Percentiles rank a stretch among this genome's conserved stretches.
Conservation (phyloP, 148 eudicot genomes). For the Pharnaceum exiguum region DNA sequence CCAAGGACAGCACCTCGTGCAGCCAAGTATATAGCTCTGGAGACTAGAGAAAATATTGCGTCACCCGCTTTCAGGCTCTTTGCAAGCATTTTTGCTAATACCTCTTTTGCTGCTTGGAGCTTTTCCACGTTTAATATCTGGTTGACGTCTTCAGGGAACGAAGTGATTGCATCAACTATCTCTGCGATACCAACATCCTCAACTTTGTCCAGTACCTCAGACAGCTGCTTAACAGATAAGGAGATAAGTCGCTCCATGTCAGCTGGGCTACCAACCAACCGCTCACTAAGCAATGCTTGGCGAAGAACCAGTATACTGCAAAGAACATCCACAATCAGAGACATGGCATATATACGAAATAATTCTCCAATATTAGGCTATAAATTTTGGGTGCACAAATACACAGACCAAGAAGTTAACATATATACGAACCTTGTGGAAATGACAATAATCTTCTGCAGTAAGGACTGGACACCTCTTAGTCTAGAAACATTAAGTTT, state of each 20-base stretch:
- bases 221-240: constrained; percentile 26
- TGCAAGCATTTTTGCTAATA: constrained; percentile 44
- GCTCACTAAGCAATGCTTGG: constrained; percentile 40
- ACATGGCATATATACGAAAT: no score
- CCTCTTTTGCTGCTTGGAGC: constrained; percentile 30
- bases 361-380: no score
- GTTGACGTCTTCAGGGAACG: constrained; percentile 10
- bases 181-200: constrained; percentile 42
- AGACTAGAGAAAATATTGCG: constrained; percentile 35
- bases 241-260: constrained; percentile 39
- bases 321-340: not conserved
- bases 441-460: constrained; percentile 46
- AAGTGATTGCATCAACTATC: constrained; percentile 29
- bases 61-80: constrained; percentile 57
- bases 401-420: no score
- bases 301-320: constrained; percentile 54
- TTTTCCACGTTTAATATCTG: constrained; percentile 17
- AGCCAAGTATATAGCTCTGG: constrained; percentile 38
- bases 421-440: constrained; percentile 39
- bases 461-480: constrained; percentile 38
- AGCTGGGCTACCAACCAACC: constrained; percentile 22
- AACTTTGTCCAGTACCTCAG: constrained; percentile 25
- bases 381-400: no score
- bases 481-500: constrained; percentile 44
- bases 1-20: constrained; percentile 37